Conservation (phyloP, 495 filamentous ascomycete genomes). For the Hypoxylon perforatum region DNA sequence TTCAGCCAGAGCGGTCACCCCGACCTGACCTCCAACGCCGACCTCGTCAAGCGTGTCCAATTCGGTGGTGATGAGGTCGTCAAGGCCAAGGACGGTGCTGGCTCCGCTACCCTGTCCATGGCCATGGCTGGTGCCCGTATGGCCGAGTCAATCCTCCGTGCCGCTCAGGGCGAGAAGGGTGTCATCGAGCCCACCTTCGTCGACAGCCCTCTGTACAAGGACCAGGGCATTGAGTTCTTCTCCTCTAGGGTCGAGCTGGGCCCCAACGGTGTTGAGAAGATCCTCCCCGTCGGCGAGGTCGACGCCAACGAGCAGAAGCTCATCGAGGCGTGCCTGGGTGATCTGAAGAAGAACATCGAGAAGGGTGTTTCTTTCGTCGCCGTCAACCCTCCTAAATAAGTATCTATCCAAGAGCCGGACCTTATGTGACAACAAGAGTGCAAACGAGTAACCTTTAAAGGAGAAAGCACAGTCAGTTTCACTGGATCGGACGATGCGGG, state of each 20-base stretch:
- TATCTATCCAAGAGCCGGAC: slow-evolving; percentile 6
- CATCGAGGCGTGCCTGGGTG: slow-evolving; percentile 80
- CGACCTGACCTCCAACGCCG: slow-evolving; percentile 77
- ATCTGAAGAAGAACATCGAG: slow-evolving; percentile 84
- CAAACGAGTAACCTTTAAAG: slow-evolving; percentile 20
- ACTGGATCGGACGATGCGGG: slow-evolving; percentile 11
- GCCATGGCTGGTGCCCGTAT: slow-evolving; percentile 98
- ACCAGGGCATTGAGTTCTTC: slow-evolving; percentile 96
- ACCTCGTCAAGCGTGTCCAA: slow-evolving; percentile 93
- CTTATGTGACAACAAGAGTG: slow-evolving; percentile 20
- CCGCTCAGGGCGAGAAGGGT: slow-evolving; percentile 92
- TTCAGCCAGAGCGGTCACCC: slow-evolving; percentile 93
- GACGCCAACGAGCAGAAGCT: slow-evolving; percentile 88
- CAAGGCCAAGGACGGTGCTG: slow-evolving; percentile 97
- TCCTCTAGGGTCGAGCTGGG: slow-evolving; percentile 93
- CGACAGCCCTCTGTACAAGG: slow-evolving; percentile 96
- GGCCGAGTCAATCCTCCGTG: slow-evolving; percentile 93
- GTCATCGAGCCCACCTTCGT: slow-evolving; percentile 97
- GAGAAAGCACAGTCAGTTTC: background rate
- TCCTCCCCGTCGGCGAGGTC: slow-evolving; percentile 83
- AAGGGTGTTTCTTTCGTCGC: slow-evolving; percentile 66
- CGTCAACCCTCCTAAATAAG: slow-evolving; percentile 66
- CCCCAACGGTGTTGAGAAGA: slow-evolving; percentile 94
- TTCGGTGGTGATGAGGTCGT: slow-evolving; percentile 99
- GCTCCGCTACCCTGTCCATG: slow-evolving; percentile 98